Base-by-base conservation (phyloP, 2,329 filamentous ascomycete species). In the Whalleya microplaca region DNA sequence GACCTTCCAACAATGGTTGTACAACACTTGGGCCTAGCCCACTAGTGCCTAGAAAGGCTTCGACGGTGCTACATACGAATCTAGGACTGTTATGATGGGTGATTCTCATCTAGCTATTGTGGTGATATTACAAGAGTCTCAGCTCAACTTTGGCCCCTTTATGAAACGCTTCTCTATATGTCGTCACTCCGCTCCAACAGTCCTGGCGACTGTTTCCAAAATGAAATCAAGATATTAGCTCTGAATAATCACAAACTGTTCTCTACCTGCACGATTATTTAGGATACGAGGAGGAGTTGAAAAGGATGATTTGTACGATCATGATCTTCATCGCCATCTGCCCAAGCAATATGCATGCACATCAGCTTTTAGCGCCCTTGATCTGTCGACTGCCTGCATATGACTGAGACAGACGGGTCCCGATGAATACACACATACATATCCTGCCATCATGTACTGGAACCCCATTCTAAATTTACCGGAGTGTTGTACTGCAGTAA, bases 1-100 rank as follows among this genome's bases (percentile, higher is more conserved):
- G 54, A 72, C 66, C 2, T 85, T 88, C 64, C 73, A 75, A 55
- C 72, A 79, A 43, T 89, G 85, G 85, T 67, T 88, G 40, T 70
- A 74, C 53, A 66, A 69, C n/a, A 71, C 73, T 3, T 84, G 82
- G 81, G 69, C 10, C 60, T 68, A 44, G 66, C 61, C 16, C 48
- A 65, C 45, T 63, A n/a, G 23, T 48, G 45, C 41, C 23, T 21
- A 45, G 14, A 7, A n/a, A 32, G 21, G 14, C 16, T 21, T 51
- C 45, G 10, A 45, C 50, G 16, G 20, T 21, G 21, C 27, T 44
- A 51, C 41, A 12, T 16, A 16, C 18, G 45, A 10, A 43, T 41
- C n/a, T 14, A 29, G 20, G 19, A 16, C 29, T 52, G 41, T 16
- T 12, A 37, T 3, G 32, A 37, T 12, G 3, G 10, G 32, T 37